phyloP scores from a whole-genome alignment of 1,139 yeast species.

The Debaryomyces sp. region DNA sequence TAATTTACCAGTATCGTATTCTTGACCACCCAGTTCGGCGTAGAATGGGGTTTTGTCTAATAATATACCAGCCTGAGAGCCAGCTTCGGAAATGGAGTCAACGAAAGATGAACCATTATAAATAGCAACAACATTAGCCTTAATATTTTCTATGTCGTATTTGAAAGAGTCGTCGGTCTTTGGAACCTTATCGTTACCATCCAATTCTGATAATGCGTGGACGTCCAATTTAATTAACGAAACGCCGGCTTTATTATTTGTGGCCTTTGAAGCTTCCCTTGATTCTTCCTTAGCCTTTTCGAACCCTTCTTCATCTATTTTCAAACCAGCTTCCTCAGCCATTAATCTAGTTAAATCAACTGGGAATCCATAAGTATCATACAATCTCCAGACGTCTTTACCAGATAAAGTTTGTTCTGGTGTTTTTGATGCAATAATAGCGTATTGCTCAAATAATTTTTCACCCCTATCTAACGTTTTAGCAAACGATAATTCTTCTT shows the following conservation, averaged over 20 bases:
- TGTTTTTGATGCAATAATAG: conserved; percentile 75
- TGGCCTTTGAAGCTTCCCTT: conserved; percentile 93
- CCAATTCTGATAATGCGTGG: conserved; percentile 75
- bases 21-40: conserved; percentile 99
- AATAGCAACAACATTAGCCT: conserved; percentile 68
- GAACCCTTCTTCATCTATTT: conserved; percentile 88
- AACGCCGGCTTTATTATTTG: conserved; percentile 63
- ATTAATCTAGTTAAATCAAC: conserved; percentile 95
- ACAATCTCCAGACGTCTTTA: conserved; percentile 96
- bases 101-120: conserved; percentile 70
- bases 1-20: conserved; percentile 89
- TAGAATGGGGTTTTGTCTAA: conserved; percentile 92
- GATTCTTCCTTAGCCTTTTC: conserved; percentile 88
- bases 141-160: conserved; percentile 65
- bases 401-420: conserved; percentile 83
- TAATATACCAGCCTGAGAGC: conserved; percentile 73
- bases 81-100: conserved; percentile 40
- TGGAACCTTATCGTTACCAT: conserved; percentile 59
- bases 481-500: conserved; percentile 93
- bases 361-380: conserved; percentile 99
- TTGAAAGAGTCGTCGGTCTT: conserved; percentile 84
- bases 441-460: conserved; percentile 91
- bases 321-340: conserved; percentile 98
- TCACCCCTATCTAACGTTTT: conserved; percentile 98
- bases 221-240: conserved; percentile 80